These are phyloP conservation scores for Saprolegnia diclina DNA, from an alignment of 352 stramenopile species.

Conservation along the genomic window DNA sequence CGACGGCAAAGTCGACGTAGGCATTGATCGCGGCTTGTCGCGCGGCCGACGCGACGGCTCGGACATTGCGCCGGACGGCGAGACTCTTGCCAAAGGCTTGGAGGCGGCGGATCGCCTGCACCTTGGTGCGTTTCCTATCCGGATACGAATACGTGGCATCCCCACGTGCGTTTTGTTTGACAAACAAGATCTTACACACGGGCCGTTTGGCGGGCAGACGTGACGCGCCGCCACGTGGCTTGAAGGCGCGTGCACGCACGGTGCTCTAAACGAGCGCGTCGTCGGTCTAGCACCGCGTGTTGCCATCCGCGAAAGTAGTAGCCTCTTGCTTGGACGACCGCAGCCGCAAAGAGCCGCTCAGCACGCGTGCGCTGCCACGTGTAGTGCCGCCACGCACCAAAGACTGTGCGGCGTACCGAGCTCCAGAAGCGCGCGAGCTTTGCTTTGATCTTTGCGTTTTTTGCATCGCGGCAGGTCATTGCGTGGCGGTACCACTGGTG, in stretches of 20 bases:
- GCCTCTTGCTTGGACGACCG: background rate
- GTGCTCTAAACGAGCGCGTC: background rate
- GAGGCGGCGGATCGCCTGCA: too few species aligned
- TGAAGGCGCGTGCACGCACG: background rate
- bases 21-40: background rate
- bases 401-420: background rate
- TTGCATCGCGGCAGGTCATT: background rate
- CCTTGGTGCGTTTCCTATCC: too few species aligned
- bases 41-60: background rate
- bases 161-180: too few species aligned
- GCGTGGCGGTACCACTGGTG: conserved; percentile 5
- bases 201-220: background rate
- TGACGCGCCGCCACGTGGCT: background rate
- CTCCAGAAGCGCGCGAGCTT: background rate
- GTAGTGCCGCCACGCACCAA: background rate
- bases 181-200: too few species aligned
- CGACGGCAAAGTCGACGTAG: background rate
- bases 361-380: background rate
- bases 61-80: too few species aligned
- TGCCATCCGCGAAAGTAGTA: background rate
- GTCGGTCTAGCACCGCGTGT: background rate
- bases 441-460: background rate
- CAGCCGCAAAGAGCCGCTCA: background rate
- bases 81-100: too few species aligned
- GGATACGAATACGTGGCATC: too few species aligned